phyloP scores from a whole-genome alignment of 2,329 filamentous ascomycete genomes.

The Diaporthe aspalathi region DNA sequence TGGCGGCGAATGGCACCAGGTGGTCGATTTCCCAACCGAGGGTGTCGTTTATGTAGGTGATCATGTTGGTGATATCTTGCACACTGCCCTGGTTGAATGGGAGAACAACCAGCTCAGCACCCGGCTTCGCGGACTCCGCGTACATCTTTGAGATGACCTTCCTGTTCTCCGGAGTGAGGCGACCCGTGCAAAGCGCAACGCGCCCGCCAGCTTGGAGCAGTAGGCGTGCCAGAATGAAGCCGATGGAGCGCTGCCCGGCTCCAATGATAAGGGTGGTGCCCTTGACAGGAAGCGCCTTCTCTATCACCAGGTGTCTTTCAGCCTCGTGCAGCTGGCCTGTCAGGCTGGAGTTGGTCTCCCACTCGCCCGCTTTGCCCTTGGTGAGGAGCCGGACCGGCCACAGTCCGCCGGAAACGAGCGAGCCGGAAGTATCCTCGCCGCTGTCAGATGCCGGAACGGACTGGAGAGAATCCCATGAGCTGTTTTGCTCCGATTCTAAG shows the following conservation, averaged over 20 bases:
- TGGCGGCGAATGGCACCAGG: neutral
- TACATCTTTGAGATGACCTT: constrained; percentile 99
- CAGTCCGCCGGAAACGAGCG: neutral
- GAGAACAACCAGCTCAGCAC: constrained; percentile 96
- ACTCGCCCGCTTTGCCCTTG: neutral
- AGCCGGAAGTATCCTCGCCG: neutral
- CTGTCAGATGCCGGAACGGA: neutral
- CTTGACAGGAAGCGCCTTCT: neutral
- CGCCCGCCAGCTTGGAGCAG: constrained; percentile 96
- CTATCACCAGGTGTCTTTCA: neutral
- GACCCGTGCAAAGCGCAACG: constrained; percentile 96
- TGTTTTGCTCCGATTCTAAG: neutral
- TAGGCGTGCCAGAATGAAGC: constrained; percentile 94
- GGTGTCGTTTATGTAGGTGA: constrained; percentile 95
- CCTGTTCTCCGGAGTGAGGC: constrained; percentile 95
- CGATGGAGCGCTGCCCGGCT: constrained; percentile 96
- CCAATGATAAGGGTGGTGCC: constrained; percentile 84
- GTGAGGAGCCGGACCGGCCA: constrained; percentile 4
- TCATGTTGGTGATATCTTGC: constrained; percentile 92
- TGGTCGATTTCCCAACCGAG: constrained; percentile 3
- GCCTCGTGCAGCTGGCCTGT: constrained; percentile 6
- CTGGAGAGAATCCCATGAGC: constrained; percentile 1
- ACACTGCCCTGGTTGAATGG: constrained; percentile 99
- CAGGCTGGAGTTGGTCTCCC: constrained; percentile 2
- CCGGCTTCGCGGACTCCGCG: constrained; percentile 89